Conservation (phyloP, 345 rosid species). For the Lepidium didymum region DNA sequence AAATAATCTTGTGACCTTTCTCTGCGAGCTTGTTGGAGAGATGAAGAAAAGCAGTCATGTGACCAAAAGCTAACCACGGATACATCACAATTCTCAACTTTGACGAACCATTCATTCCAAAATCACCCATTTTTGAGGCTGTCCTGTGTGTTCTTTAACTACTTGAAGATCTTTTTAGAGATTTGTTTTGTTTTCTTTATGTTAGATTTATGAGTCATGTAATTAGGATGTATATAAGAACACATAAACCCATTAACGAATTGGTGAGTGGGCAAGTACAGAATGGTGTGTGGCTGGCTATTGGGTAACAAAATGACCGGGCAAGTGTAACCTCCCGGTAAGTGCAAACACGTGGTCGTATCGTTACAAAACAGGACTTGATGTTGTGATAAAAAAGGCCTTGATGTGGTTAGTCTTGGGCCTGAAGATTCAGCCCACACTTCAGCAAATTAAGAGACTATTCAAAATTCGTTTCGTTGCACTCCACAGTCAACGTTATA, state of each 20-base stretch:
- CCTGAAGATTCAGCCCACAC: not conserved
- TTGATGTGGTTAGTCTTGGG: not conserved
- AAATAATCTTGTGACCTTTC: slow-evolving; percentile 35
- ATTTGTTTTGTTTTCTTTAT: not conserved
- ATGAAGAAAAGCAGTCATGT: slow-evolving; percentile 47
- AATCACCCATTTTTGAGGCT: not conserved
- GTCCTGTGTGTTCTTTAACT: not conserved
- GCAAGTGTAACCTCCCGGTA: slow-evolving; percentile 17
- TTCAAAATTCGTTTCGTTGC: too few species aligned
- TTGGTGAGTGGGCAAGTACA: slow-evolving; percentile 13
- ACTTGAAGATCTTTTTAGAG: not conserved
- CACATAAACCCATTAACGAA: not conserved
- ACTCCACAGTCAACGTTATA: too few species aligned
- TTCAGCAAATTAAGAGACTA: not conserved
- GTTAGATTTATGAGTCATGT: not conserved
- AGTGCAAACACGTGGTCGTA: slow-evolving; percentile 20
- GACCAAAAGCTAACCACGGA: slow-evolving; percentile 56
- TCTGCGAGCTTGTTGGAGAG: slow-evolving; percentile 49
- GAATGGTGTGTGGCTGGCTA: slow-evolving; percentile 1
- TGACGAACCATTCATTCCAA: slow-evolving; percentile 13
- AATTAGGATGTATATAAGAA: not conserved
- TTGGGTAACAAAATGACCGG: not conserved
- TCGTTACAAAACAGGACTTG: not conserved
- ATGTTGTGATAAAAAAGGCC: not conserved
- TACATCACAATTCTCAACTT: slow-evolving; percentile 37